Conservation (phyloP, 805 yeast species). For the Hemisphaericaspora nanyangensis region DNA sequence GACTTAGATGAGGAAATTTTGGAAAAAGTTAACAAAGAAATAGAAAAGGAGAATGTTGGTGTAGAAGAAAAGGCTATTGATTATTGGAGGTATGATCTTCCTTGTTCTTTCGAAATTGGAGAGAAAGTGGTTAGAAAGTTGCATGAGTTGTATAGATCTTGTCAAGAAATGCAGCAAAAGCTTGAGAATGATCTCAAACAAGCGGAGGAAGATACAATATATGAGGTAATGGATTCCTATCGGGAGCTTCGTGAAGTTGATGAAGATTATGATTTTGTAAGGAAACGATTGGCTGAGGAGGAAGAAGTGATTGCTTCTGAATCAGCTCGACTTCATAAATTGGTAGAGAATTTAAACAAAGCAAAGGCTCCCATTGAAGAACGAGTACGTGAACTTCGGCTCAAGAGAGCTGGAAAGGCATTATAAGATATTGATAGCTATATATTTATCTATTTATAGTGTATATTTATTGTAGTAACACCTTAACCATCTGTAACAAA, state of each 20-base stretch:
- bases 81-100: slow-evolving; percentile 12
- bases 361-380: neutral
- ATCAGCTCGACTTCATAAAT: neutral
- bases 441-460: too few species aligned
- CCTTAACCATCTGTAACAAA: too few species aligned
- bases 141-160: slow-evolving; percentile 12
- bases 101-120: slow-evolving; percentile 13
- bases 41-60: slow-evolving; percentile 8
- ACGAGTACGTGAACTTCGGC: neutral
- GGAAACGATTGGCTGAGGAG: neutral
- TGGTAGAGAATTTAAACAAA: slow-evolving; percentile 1
- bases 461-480: too few species aligned
- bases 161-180: neutral
- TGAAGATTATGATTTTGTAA: slow-evolving; percentile 10
- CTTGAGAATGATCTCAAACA: too few species aligned
- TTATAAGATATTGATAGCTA: too few species aligned
- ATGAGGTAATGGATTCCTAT: slow-evolving; percentile 5
- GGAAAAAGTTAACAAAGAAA: slow-evolving; percentile 15
- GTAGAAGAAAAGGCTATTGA: neutral
- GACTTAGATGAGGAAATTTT: slow-evolving; percentile 28
- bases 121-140: slow-evolving; percentile 14
- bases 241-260: slow-evolving; percentile 12
- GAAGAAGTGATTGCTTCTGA: slow-evolving; percentile 1
- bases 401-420: neutral
- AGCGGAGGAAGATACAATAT: slow-evolving; percentile 2